phyloP scores from a whole-genome alignment of 345 rosid genomes.

The Dipteronia dyeriana region DNA sequence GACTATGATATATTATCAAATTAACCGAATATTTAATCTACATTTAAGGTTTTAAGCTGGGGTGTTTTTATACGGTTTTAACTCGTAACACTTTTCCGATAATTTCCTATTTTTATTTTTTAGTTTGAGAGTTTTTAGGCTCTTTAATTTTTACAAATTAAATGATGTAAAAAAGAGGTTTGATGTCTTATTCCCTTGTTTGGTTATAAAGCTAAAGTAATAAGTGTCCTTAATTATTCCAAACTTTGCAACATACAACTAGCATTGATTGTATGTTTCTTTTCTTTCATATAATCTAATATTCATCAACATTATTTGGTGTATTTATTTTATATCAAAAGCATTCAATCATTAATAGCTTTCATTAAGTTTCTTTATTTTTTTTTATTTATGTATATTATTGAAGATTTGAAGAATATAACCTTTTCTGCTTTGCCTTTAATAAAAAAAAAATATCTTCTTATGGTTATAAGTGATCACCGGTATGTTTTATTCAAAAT shows the following conservation, averaged over 20 bases:
- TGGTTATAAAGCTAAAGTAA: neutral
- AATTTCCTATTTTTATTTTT: too few relatives aligned
- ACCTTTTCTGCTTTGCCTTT: neutral
- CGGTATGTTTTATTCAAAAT: neutral
- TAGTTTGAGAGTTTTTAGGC: too few relatives aligned
- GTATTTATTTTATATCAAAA: neutral
- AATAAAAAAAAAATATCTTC: neutral
- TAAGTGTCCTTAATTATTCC: neutral
- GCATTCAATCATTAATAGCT: neutral
- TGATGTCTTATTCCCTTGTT: neutral
- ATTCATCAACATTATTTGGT: neutral
- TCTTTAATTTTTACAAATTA: too few relatives aligned
- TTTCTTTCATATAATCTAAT: neutral
- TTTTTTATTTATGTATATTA: neutral
- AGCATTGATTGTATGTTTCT: neutral
- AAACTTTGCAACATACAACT: neutral
- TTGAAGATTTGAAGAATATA: neutral
- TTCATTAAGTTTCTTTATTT: neutral
- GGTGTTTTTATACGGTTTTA: too few relatives aligned
- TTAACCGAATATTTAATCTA: too few relatives aligned
- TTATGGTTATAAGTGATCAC: neutral
- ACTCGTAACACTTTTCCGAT: neutral
- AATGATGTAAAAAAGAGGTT: neutral
- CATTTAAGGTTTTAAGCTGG: too few relatives aligned
- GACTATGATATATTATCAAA: too few relatives aligned